Percentiles rank a stretch among this genome's conserved stretches.
These are phyloP conservation scores for Botrytis deweyae DNA, from an alignment of 2,329 filamentous ascomycete species.

Conservation along the genomic window DNA sequence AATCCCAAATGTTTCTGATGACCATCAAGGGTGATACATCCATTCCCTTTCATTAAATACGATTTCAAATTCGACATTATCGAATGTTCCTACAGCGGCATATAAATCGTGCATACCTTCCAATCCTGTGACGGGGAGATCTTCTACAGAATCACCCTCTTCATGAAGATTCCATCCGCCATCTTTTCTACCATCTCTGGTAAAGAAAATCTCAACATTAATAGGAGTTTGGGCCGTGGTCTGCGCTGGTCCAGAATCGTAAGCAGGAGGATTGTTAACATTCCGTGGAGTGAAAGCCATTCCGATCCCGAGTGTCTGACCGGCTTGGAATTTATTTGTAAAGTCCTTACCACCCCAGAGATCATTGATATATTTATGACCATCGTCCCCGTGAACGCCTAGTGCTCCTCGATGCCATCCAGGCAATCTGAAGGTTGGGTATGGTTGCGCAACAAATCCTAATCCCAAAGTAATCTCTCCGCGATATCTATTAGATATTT, in stretches of 20 bases:
- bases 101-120: constrained; percentile 71
- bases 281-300: constrained; percentile 54
- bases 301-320: constrained; percentile 69
- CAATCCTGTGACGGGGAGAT: constrained; percentile 63
- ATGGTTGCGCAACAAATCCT: constrained; percentile 71
- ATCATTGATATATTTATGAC: constrained; percentile 73
- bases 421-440: constrained; percentile 73
- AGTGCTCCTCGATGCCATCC: constrained; percentile 78
- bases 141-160: constrained; percentile 63
- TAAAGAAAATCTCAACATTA: constrained; percentile 66
- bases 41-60: constrained; percentile 60
- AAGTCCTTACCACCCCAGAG: constrained; percentile 71
- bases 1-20: not conserved
- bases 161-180: constrained; percentile 73
- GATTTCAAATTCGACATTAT: constrained; percentile 66
- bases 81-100: constrained; percentile 69
- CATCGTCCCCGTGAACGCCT: constrained; percentile 79
- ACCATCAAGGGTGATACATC: constrained; percentile 47
- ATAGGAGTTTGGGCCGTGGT: constrained; percentile 37
- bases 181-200: constrained; percentile 58
- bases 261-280: constrained; percentile 35
- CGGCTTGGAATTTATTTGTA: constrained; percentile 59
- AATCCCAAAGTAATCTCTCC: constrained; percentile 57
- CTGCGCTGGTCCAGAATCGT: constrained; percentile 33
- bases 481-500: constrained; percentile 47